Evolutionary conservation across 768 basidiomycete species (phyloP), one percentile per base, ranked within the genome.

Genomic region (Phylloporus arenicola): DNA sequence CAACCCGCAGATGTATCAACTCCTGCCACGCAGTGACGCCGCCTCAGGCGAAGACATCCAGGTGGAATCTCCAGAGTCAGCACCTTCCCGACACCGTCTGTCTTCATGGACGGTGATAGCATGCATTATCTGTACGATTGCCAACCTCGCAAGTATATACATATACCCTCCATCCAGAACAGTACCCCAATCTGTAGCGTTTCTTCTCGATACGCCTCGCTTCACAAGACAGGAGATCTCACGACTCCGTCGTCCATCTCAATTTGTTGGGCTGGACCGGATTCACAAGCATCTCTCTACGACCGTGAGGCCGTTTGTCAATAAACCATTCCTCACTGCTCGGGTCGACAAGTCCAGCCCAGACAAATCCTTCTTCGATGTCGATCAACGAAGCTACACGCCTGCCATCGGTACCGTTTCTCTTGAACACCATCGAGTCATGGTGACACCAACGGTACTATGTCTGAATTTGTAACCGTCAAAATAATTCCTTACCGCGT

Each of bases 201-300:
- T 51, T 29, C 50, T 51, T 35, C 50, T 51, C 22, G 31, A 46
- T 6, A 42, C 40, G 17, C 45, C 53, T 2, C 50, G 33, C 33
- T 19, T 54, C 42, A 37, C 50, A 6, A 54, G 45, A 29, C 54
- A 48, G 13, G 41, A 55, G 34, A 54, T 55, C 37, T 50, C 42
- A 10, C 44, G 45, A n/a, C 58, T 67, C 29, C 59, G 61, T 22
- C 59, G 59, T 3, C 65, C 65, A 3, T 64, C 63, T n/a, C 64
- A 61, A 30, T 67, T 61, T 48, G 62, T 67, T 29, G 56, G 65
- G 10, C 58, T 67, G 43, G 56, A 64, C 27, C 45, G 60, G 20
- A 57, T 67, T 27, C 45, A 51, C 8, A 47, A 57, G 4, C 31
- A 53, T 42, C 55, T 63, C 17, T 46, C 50, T 12, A 35, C 24